Evolutionary conservation across 164 flowering plant genomes (phyloP).

Genomic region (Tetracentron sinense): DNA sequence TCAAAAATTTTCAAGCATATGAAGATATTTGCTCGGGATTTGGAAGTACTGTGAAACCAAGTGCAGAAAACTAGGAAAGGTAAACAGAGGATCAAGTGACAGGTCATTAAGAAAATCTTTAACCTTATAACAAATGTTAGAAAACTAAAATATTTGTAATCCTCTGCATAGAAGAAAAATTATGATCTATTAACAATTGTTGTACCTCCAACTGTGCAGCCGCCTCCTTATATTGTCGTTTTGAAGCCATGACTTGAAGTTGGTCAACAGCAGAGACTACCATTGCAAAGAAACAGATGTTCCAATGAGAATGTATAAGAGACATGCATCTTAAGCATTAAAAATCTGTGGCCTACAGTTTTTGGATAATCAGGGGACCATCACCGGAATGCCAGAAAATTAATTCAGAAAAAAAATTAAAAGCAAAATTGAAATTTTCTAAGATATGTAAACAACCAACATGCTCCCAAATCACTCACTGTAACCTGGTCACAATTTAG

Average conservation of each 20-base stretch:
- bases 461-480: neutral
- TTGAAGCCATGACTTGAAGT: constrained; percentile 96
- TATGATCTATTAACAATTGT: neutral
- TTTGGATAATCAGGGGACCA: neutral
- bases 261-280: constrained; percentile 98
- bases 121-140: no score
- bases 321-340: constrained; percentile 4
- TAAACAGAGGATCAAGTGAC: no score
- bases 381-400: constrained; percentile 4
- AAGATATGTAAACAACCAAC: neutral
- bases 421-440: neutral
- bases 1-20: no score
- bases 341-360: constrained; percentile 4
- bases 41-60: no score
- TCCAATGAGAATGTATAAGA: constrained; percentile 1
- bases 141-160: no score
- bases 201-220: constrained; percentile 97
- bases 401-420: neutral
- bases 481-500: neutral
- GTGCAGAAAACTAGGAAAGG: no score
- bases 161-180: no score
- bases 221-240: constrained; percentile 94
- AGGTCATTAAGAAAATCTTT: no score
- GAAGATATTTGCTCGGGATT: no score
- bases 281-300: constrained; percentile 17